A percentile compares a stretch with the other conserved stretches of the same genome.
Conservation (phyloP, 148 eudicot genomes). For the Persicaria maculosa region DNA sequence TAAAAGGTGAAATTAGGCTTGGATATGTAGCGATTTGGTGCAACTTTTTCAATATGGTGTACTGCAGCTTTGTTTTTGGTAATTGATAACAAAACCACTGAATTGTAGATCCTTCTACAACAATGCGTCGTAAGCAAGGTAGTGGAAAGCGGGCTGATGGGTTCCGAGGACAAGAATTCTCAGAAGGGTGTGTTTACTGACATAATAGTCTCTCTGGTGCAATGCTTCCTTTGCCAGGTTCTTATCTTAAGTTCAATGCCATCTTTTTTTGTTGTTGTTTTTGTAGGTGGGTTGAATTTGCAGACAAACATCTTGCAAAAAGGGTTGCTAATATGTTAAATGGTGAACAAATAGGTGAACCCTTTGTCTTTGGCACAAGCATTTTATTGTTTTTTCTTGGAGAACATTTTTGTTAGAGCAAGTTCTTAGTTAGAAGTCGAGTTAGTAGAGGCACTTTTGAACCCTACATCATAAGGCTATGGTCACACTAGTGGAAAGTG, state of each 20-base stretch:
- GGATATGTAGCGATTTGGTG: background rate
- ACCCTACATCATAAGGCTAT: background rate
- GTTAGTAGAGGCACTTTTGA: background rate
- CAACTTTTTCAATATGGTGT: background rate
- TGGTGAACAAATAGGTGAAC: slow-evolving; percentile 77
- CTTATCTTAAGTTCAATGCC: background rate
- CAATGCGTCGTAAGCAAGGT: slow-evolving; percentile 40
- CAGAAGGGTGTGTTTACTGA: slow-evolving; percentile 65
- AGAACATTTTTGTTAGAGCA: background rate
- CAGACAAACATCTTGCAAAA: slow-evolving; percentile 65
- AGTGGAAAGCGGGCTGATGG: slow-evolving; percentile 79
- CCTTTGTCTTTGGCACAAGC: background rate
- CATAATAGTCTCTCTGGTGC: background rate
- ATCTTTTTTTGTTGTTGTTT: slow-evolving; percentile 10
- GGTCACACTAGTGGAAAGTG: background rate
- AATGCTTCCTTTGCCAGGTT: background rate
- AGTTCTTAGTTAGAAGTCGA: background rate
- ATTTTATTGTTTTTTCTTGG: background rate
- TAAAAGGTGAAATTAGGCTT: background rate
- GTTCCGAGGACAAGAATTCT: slow-evolving; percentile 69
- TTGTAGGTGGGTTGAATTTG: slow-evolving; percentile 95
- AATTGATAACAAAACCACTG: background rate
- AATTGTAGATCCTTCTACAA: slow-evolving; percentile 52
- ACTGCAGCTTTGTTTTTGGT: background rate
- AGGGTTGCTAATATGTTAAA: slow-evolving; percentile 69